phyloP scores from a whole-genome alignment of 805 yeast genomes.

The Lachancea cidri region DNA sequence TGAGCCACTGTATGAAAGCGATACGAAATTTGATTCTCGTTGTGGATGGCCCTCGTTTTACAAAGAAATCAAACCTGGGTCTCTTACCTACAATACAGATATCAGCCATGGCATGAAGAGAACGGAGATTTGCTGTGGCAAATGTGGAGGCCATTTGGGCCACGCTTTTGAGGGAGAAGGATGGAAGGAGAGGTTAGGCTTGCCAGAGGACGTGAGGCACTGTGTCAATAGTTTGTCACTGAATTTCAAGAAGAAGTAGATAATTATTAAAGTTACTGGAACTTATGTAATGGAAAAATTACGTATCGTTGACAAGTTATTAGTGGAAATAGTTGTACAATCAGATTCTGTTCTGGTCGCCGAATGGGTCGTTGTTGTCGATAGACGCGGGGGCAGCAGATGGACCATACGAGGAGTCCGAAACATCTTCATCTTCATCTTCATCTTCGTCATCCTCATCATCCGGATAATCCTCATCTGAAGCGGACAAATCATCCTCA shows the following conservation, averaged over 20 bases:
- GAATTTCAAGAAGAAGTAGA: slow-evolving; percentile 44
- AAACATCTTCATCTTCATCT: slow-evolving; percentile 24
- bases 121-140: slow-evolving; percentile 81
- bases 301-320: slow-evolving; percentile 1
- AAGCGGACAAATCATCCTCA: slow-evolving; percentile 35
- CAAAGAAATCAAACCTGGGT: slow-evolving; percentile 72
- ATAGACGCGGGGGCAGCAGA: slow-evolving; percentile 12
- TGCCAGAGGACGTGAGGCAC: slow-evolving; percentile 82
- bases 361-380: slow-evolving; percentile 45
- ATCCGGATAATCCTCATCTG: slow-evolving; percentile 38
- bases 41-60: slow-evolving; percentile 99
- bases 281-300: not conserved
- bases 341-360: slow-evolving; percentile 40
- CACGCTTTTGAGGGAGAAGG: slow-evolving; percentile 96
- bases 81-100: slow-evolving; percentile 61
- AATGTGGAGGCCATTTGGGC: slow-evolving; percentile 93
- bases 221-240: slow-evolving; percentile 87
- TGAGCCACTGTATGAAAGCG: slow-evolving; percentile 70
- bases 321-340: not conserved
- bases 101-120: slow-evolving; percentile 68
- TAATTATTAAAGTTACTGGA: not conserved
- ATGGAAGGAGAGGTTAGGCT: slow-evolving; percentile 39
- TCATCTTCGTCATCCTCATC: slow-evolving; percentile 36
- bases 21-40: slow-evolving; percentile 79
- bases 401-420: slow-evolving; percentile 2